phyloP scores from a whole-genome alignment of 768 basidiomycete species.

The Hydnum rufescens region DNA sequence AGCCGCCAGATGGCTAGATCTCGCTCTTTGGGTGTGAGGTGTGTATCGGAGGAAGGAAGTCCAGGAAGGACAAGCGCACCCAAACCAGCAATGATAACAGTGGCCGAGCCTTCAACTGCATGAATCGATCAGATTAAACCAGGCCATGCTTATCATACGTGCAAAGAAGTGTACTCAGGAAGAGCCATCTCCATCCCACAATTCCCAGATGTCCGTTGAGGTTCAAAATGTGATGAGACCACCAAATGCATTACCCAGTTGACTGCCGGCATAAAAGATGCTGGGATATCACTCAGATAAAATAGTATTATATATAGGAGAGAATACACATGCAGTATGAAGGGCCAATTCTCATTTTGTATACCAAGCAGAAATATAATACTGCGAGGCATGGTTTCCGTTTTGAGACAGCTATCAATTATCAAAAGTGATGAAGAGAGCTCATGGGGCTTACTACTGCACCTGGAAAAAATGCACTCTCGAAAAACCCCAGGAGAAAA shows the following conservation, averaged over 20 bases:
- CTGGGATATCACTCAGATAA: too few relatives aligned
- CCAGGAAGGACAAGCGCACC: slow-evolving; percentile 54
- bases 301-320: too few relatives aligned
- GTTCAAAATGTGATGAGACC: slow-evolving; percentile 51
- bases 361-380: slow-evolving; percentile 32
- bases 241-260: slow-evolving; percentile 70
- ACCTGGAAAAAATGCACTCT: slow-evolving; percentile 15
- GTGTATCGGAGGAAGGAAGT: slow-evolving; percentile 28
- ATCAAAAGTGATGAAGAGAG: too few relatives aligned
- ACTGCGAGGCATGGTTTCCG: too few relatives aligned
- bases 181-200: slow-evolving; percentile 37
- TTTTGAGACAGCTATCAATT: too few relatives aligned
- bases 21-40: background rate
- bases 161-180: slow-evolving; percentile 27
- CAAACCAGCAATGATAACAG: slow-evolving; percentile 22
- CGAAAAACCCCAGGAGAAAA: slow-evolving; percentile 61
- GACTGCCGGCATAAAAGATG: slow-evolving; percentile 50
- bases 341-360: slow-evolving; percentile 21
- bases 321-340: slow-evolving; percentile 42
- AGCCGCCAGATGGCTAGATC: background rate
- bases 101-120: background rate
- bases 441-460: slow-evolving; percentile 25
- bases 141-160: too few relatives aligned
- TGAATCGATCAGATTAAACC: background rate
- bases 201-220: slow-evolving; percentile 53